Evolutionary conservation across 2,329 filamentous ascomycete species (phyloP), one percentile per base, ranked within the genome.

Genomic region (Fusarium euwallaceae): DNA sequence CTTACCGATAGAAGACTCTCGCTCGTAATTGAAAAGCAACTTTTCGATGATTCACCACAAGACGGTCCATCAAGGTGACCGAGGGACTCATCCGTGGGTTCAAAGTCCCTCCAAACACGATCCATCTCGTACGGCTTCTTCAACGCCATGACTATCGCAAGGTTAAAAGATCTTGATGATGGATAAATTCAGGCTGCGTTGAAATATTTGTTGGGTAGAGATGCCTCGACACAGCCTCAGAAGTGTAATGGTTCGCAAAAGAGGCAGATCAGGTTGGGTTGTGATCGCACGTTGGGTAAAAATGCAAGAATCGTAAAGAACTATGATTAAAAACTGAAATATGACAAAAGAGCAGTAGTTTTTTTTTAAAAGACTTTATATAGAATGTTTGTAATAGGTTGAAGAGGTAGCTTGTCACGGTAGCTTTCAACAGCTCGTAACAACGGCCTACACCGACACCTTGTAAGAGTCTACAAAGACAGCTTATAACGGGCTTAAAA

Each of bases 71-170:
- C 58, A 17, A 61, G 37, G 8, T 61, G 36, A 32, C 11, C 17
- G 16, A 61, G 12, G 5, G 37, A 22, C 58, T 61, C 58, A 22
- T 61, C 58, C 8, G 17, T 6, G 1, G 58, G 58, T 5, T 29
- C 37, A 61, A 61, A 61, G 24, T 61, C 58, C 37, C 58, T 61
- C 58, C 58, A 61, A 14, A 43, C 37, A 4, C 58, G 58, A 41
- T 61, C 58, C 58, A 43, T 37, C 27, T 61, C 37, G 17, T 29
- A 43, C 37, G 10, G 37, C 4, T 43, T 61, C 37, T 24, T 27
- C 37, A 14, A 27, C 3, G 58, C 12, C n/a, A 22, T 61, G 7
- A 41, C 4, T 27, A 2, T 34, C 2, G 6, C 6, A 17, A 27
- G 6, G 10, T 27, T 20, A 16, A 59, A 39, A 24, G 4, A 20